A percentile compares a stretch with the other conserved stretches of the same genome.
These are phyloP conservation scores for Lichenothelia convexa DNA, from an alignment of 495 filamentous ascomycete species.

Conservation along the genomic window DNA sequence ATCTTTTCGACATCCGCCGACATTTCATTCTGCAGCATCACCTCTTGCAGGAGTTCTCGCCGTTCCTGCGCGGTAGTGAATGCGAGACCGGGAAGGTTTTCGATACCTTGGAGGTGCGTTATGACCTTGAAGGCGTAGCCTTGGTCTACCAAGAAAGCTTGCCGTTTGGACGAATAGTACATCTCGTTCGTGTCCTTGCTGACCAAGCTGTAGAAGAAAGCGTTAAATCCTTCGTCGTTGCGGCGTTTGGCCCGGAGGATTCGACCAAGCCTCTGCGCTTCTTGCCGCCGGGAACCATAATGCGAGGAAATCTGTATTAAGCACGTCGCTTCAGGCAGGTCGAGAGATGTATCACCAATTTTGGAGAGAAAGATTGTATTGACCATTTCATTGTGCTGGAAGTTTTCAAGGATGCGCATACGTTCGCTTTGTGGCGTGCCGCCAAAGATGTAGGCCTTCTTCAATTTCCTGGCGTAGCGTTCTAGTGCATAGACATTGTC, in stretches of 20 bases:
- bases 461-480: constrained; percentile 64
- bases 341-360: constrained; percentile 93
- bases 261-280: constrained; percentile 84
- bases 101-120: constrained; percentile 83
- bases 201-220: constrained; percentile 96
- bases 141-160: constrained; percentile 96
- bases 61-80: constrained; percentile 68
- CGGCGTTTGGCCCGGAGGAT: constrained; percentile 91
- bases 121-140: constrained; percentile 99
- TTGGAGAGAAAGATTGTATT: constrained; percentile 97
- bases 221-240: constrained; percentile 98
- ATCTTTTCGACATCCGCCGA: constrained; percentile 60
- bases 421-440: constrained; percentile 76
- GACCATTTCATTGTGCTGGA: constrained; percentile 81
- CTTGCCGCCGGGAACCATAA: constrained; percentile 92
- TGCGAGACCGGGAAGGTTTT: constrained; percentile 60
- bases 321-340: constrained; percentile 91
- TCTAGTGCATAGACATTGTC: constrained; percentile 94
- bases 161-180: constrained; percentile 92
- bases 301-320: constrained; percentile 97
- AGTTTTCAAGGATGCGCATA: constrained; percentile 80
- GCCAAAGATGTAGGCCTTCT: constrained; percentile 86
- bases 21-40: constrained; percentile 79
- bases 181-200: constrained; percentile 96
- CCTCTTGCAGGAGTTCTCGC: constrained; percentile 72